Conservation (phyloP, 2,329 filamentous ascomycete genomes). For the Blastomyces percursus region DNA sequence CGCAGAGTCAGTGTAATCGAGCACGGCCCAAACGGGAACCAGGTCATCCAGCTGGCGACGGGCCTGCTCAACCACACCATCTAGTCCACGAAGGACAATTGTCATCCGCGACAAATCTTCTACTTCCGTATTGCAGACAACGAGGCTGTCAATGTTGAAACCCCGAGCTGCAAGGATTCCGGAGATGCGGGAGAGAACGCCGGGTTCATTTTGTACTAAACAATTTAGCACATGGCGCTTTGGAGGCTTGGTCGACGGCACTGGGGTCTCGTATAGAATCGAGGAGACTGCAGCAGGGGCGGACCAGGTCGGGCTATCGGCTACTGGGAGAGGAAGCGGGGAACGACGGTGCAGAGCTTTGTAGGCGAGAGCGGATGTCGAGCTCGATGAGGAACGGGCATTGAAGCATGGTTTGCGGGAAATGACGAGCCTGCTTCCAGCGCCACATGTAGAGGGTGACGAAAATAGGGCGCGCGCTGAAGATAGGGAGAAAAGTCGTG, state of each 20-base stretch:
- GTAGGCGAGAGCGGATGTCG: constrained; percentile 90
- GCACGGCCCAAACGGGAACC: constrained; percentile 94
- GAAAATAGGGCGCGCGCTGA: constrained; percentile 15
- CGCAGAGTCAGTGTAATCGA: constrained; percentile 88
- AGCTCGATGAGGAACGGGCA: constrained; percentile 30
- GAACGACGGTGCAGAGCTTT: constrained; percentile 91
- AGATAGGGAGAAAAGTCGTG: constrained; percentile 27
- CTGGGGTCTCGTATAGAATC: constrained; percentile 96
- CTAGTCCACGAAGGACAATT: constrained; percentile 93
- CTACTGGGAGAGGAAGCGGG: constrained; percentile 68
- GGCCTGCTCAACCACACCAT: constrained; percentile 95
- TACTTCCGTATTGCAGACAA: constrained; percentile 96
- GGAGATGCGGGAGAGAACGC: constrained; percentile 90
- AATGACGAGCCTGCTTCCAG: neutral
- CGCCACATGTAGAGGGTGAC: constrained; percentile 14
- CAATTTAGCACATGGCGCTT: constrained; percentile 98
- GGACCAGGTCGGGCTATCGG: constrained; percentile 68
- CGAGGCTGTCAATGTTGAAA: constrained; percentile 98
- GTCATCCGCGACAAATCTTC: constrained; percentile 97
- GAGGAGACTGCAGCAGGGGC: constrained; percentile 92
- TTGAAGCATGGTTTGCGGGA: neutral
- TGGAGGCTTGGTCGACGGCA: constrained; percentile 67
- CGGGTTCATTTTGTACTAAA: constrained; percentile 96
- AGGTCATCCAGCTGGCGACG: constrained; percentile 90
- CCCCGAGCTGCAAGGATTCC: constrained; percentile 91